These are phyloP conservation scores for Phytophthora palmivora DNA, from an alignment of 352 stramenopile species.

Conservation along the genomic window DNA sequence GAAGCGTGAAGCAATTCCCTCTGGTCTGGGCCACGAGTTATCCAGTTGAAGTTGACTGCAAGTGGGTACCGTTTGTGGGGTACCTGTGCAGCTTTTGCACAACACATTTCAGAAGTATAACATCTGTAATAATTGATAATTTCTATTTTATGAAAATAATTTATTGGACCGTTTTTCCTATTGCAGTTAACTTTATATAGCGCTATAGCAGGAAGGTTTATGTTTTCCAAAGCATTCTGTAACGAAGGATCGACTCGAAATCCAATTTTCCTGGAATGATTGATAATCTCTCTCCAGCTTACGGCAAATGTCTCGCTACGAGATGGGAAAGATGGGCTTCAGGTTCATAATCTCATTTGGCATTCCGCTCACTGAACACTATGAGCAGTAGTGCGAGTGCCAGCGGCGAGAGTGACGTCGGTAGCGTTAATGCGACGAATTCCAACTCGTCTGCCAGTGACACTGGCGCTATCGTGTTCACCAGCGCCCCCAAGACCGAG, in stretches of 20 bases:
- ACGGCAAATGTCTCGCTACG: conserved; percentile 8
- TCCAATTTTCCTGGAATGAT: conserved; percentile 21
- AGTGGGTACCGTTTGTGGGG: conserved; percentile 19
- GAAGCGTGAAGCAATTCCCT: no score
- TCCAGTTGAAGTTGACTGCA: background rate
- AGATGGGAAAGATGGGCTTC: conserved; percentile 16
- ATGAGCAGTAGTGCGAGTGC: conserved; percentile 26
- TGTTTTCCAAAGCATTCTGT: background rate
- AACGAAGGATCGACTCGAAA: background rate
- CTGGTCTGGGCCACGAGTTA: no score
- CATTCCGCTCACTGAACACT: conserved; percentile 1
- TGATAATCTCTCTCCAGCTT: conserved; percentile 22
- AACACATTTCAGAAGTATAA: conserved; percentile 7
- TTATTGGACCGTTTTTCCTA: background rate
- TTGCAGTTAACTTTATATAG: background rate
- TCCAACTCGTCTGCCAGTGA: background rate
- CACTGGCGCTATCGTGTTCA: conserved; percentile 21
- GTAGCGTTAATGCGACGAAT: conserved; percentile 17
- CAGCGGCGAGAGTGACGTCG: conserved; percentile 17
- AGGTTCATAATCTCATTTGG: conserved; percentile 26
- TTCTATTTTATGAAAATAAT: no score
- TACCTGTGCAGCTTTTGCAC: conserved; percentile 3
- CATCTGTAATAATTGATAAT: conserved; percentile 4
- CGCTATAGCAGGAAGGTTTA: background rate
- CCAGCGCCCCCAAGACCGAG: conserved; percentile 25